Conservation (phyloP, 176 grass and related monocot species). For the Saccharum officinarum region DNA sequence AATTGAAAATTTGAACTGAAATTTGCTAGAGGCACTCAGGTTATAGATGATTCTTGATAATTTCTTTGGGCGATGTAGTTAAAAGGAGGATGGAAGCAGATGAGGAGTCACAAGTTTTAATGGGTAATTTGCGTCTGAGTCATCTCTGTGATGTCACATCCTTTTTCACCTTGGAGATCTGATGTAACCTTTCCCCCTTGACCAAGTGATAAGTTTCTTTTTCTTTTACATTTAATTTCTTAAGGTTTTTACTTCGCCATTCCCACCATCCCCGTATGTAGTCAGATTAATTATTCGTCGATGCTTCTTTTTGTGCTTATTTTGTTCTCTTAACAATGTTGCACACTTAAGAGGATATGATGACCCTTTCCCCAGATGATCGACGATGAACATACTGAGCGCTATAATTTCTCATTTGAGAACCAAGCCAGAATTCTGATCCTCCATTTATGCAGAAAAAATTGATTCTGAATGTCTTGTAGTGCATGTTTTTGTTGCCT, state of each 20-base stretch:
- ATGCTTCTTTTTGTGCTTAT: no score
- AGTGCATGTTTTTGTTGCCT: no score
- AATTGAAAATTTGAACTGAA: no score
- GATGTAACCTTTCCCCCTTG: not conserved
- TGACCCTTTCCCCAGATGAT: constrained; percentile 17
- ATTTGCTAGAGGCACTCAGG: no score
- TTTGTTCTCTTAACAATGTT: no score
- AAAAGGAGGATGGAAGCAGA: constrained; percentile 14
- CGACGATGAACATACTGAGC: constrained; percentile 7
- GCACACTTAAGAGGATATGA: not conserved
- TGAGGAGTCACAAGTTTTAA: constrained; percentile 44
- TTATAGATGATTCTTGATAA: no score
- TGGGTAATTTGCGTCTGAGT: constrained; percentile 60
- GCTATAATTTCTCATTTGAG: constrained; percentile 22
- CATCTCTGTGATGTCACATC: constrained; percentile 43
- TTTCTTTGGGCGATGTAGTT: no score
- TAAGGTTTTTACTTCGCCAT: not conserved
- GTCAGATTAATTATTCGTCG: no score
- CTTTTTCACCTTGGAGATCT: constrained; percentile 59
- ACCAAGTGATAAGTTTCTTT: not conserved
- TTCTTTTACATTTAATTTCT: no score
- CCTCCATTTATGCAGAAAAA: not conserved
- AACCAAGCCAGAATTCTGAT: constrained; percentile 41
- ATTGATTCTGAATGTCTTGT: fast-evolving
- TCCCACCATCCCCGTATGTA: no score